These are phyloP conservation scores for Curvularia eragrostidis DNA, from an alignment of 2,329 filamentous ascomycete genomes.

Conservation along the genomic window DNA sequence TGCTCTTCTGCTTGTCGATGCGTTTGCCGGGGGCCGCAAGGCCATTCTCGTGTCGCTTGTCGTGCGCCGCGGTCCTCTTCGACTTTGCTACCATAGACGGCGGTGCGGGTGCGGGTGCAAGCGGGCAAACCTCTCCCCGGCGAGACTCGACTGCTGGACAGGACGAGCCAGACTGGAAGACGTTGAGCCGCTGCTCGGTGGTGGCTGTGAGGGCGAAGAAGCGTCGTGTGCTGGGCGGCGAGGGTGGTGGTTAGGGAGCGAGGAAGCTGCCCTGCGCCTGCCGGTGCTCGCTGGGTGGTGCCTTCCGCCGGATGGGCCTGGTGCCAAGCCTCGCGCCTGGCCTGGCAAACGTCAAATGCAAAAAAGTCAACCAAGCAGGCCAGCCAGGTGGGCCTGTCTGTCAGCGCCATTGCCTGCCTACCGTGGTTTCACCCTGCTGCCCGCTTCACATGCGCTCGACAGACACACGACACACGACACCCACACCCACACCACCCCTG, in stretches of 20 bases:
- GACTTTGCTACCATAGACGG: constrained; percentile 58
- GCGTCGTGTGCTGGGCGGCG: constrained; percentile 28
- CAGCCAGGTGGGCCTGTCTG: not conserved
- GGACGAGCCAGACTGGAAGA: constrained; percentile 56
- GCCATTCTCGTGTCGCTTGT: constrained; percentile 82
- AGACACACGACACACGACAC: not conserved
- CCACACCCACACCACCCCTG: not conserved
- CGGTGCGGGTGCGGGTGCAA: constrained; percentile 39
- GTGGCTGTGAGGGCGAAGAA: constrained; percentile 15
- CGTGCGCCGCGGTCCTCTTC: constrained; percentile 55
- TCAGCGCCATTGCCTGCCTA: not conserved
- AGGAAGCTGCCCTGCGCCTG: constrained; percentile 18
- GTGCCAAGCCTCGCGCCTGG: constrained; percentile 17
- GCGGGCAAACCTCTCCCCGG: constrained; percentile 45
- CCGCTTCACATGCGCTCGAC: constrained; percentile 6
- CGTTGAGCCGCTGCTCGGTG: constrained; percentile 42
- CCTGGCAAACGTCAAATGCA: constrained; percentile 17
- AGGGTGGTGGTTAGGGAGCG: constrained; percentile 29
- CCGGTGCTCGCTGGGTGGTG: constrained; percentile 3
- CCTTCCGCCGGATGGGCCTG: constrained; percentile 18
- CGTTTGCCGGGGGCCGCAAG: constrained; percentile 79
- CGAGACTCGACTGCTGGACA: constrained; percentile 52
- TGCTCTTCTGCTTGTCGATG: constrained; percentile 58
- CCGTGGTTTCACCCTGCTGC: constrained; percentile 4
- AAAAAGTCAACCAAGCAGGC: constrained; percentile 14